A percentile compares a stretch with the other conserved stretches of the same genome.
These are phyloP conservation scores for Cynanchum wilfordii DNA, from an alignment of 257 asterid genomes.

Conservation along the genomic window DNA sequence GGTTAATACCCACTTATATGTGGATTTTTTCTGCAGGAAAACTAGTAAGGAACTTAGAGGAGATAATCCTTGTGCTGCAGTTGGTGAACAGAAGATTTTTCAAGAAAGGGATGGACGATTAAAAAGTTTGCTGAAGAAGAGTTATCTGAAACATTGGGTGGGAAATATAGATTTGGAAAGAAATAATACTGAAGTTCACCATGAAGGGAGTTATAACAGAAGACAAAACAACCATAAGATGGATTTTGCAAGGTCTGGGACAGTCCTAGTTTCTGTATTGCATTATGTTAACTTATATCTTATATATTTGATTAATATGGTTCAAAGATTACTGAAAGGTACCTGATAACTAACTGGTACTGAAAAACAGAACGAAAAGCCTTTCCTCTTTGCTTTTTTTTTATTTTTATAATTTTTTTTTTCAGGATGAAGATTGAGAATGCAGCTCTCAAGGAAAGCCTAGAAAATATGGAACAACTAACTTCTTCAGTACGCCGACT, in stretches of 20 bases:
- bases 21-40: conserved; percentile 35
- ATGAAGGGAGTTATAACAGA: conserved; percentile 27
- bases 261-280: neutral
- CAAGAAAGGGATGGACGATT: conserved; percentile 78
- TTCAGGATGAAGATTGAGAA: conserved; percentile 88
- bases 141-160: conserved; percentile 64
- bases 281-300: neutral
- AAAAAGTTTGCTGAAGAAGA: conserved; percentile 56
- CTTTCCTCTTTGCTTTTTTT: conserved; percentile 1
- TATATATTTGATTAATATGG: neutral
- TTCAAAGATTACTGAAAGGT: neutral
- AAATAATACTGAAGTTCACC: conserved; percentile 35
- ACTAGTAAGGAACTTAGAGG: conserved; percentile 29
- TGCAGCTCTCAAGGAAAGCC: conserved; percentile 91
- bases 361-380: neutral
- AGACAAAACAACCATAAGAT: conserved; percentile 33
- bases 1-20: neutral
- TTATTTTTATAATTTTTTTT: neutral
- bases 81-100: conserved; percentile 29
- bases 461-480: conserved; percentile 90
- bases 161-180: conserved; percentile 45
- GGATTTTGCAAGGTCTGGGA: conserved; percentile 70
- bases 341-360: neutral
- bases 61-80: conserved; percentile 36
- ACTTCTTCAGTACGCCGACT: conserved; percentile 71